These are phyloP conservation scores for Talaromyces amestolkiae DNA, from an alignment of 2,329 filamentous ascomycete genomes.

Conservation along the genomic window DNA sequence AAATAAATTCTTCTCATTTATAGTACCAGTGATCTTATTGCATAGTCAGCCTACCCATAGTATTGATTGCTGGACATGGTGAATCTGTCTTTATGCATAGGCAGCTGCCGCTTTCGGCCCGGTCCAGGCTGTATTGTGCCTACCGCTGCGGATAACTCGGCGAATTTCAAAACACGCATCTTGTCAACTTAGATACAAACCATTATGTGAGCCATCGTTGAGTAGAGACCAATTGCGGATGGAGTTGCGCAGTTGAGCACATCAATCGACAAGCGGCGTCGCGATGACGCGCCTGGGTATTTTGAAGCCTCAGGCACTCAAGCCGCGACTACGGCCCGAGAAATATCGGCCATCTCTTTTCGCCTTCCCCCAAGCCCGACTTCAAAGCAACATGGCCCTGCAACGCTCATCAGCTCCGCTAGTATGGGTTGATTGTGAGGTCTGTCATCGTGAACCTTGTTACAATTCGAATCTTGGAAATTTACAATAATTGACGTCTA, in stretches of 20 bases:
- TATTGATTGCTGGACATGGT: too few species aligned
- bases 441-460: conserved; percentile 27
- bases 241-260: not conserved
- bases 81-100: not conserved
- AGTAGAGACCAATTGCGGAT: not conserved
- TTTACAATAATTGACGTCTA: not conserved
- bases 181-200: not conserved
- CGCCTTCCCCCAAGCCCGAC: not conserved
- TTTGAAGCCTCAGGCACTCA: not conserved
- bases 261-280: not conserved
- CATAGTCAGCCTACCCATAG: too few species aligned
- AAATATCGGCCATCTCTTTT: not conserved
- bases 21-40: too few species aligned
- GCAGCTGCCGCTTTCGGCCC: not conserved
- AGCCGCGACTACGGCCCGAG: not conserved
- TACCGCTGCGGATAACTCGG: not conserved
- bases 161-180: not conserved
- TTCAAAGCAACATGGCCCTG: conserved; percentile 37
- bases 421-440: conserved; percentile 83
- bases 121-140: not conserved
- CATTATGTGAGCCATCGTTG: not conserved
- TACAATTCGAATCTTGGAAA: not conserved
- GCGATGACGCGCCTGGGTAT: not conserved
- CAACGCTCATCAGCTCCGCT: conserved; percentile 61
- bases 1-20: too few species aligned